A percentile compares a stretch with the other conserved stretches of the same genome.
phyloP scores from a whole-genome alignment of 2,329 filamentous ascomycete species.

The Cladosporium sp. region DNA sequence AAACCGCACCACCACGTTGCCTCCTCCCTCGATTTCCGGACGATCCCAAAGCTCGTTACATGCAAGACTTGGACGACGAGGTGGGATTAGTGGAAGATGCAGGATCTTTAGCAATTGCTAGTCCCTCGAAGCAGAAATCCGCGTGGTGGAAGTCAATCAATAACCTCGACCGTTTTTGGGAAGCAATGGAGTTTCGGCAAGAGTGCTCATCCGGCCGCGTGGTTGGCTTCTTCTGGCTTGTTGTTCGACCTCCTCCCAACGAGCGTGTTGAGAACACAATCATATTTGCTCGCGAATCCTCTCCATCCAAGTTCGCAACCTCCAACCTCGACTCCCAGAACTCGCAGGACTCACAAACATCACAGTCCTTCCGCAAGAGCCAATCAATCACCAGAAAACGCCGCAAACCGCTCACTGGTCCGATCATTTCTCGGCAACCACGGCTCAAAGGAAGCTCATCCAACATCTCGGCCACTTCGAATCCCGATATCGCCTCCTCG shows the following conservation, averaged over 20 bases:
- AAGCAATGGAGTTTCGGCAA: conserved; percentile 94
- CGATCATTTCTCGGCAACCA: conserved; percentile 61
- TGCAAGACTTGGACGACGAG: conserved; percentile 85
- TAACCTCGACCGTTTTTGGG: conserved; percentile 91
- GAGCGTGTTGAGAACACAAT: neutral
- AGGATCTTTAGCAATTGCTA: conserved; percentile 20
- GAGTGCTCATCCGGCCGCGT: conserved; percentile 90
- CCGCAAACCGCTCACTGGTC: conserved; percentile 51
- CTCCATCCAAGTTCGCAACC: neutral
- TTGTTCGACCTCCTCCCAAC: conserved; percentile 58
- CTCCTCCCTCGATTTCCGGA: conserved; percentile 89
- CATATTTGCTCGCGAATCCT: neutral
- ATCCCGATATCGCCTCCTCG: conserved; percentile 13
- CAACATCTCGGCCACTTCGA: conserved; percentile 20
- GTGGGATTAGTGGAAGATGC: conserved; percentile 27
- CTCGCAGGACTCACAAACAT: neutral
- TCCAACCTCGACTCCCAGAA: neutral
- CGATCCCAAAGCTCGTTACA: conserved; percentile 87
- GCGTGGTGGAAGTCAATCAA: conserved; percentile 80
- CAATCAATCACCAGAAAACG: conserved; percentile 13
- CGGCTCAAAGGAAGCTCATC: conserved; percentile 28
- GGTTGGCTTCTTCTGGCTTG: conserved; percentile 92
- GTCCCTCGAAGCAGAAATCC: conserved; percentile 46
- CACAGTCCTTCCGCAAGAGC: neutral
- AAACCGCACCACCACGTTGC: conserved; percentile 66